Evolutionary conservation across 1,284 basidiomycete species (phyloP).

Genomic region (Tremellales sp.): DNA sequence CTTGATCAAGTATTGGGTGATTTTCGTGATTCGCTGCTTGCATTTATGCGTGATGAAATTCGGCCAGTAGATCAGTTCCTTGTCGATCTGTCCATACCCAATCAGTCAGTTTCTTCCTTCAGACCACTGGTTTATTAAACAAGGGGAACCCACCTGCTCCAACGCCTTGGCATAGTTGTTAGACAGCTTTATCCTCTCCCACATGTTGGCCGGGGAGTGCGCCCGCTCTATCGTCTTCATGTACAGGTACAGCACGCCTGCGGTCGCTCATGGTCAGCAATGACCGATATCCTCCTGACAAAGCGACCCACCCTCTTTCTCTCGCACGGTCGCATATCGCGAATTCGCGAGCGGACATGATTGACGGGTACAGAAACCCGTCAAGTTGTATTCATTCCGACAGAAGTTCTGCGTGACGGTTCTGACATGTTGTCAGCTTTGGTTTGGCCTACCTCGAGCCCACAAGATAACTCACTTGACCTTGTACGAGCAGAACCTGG

Average conservation of each 20-base stretch:
- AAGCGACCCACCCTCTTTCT: conserved; percentile 72
- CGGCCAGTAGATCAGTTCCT: conserved; percentile 94
- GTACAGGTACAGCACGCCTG: conserved; percentile 90
- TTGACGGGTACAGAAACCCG: conserved; percentile 93
- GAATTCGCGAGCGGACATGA: conserved; percentile 97
- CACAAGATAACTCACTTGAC: conserved; percentile 70
- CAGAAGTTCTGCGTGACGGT: conserved; percentile 96
- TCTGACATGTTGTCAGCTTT: conserved; percentile 50
- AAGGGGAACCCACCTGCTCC: conserved; percentile 64
- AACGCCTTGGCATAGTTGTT: conserved; percentile 93
- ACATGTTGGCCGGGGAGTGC: conserved; percentile 92
- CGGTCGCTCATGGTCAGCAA: background rate
- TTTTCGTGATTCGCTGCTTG: conserved; percentile 98
- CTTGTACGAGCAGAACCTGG: conserved; percentile 83
- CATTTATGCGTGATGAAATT: conserved; percentile 97
- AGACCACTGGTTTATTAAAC: background rate
- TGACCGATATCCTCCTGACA: background rate
- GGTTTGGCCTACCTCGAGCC: background rate
- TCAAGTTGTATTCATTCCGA: conserved; percentile 97
- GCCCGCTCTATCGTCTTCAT: conserved; percentile 98
- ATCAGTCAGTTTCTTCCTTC: background rate
- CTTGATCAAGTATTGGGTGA: conserved; percentile 98
- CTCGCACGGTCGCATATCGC: conserved; percentile 92
- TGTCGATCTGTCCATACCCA: conserved; percentile 67
- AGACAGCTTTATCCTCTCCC: conserved; percentile 91